These are phyloP conservation scores for Globisporangium paroecandrum DNA, from an alignment of 352 stramenopile genomes.

Conservation along the genomic window DNA sequence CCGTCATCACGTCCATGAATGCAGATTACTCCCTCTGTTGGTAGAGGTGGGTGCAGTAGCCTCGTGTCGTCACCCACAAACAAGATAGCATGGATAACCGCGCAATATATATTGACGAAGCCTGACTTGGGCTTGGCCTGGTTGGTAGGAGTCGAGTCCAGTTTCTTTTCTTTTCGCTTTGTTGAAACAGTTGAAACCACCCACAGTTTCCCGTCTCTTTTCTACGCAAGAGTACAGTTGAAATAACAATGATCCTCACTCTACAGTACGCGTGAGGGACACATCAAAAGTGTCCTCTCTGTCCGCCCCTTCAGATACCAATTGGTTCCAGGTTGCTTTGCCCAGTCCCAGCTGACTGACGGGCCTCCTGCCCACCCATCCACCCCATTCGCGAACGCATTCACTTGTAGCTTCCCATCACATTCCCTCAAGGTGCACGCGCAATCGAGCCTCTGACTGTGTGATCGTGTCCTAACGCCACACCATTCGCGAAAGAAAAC, in stretches of 20 bases:
- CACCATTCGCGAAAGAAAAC: conserved; percentile 7
- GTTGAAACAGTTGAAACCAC: not conserved
- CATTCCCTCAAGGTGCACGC: not conserved
- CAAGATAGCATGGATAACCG: too few relatives aligned
- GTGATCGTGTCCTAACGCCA: not conserved
- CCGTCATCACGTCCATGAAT: not conserved
- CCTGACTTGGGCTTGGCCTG: too few relatives aligned
- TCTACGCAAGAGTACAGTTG: not conserved
- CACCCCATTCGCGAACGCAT: not conserved
- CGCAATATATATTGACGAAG: not conserved
- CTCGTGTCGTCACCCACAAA: too few relatives aligned
- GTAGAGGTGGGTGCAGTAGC: not conserved
- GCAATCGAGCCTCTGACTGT: not conserved
- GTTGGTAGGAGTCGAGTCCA: not conserved
- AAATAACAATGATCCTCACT: not conserved
- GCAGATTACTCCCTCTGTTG: not conserved
- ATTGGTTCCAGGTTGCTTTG: not conserved
- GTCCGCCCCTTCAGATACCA: not conserved
- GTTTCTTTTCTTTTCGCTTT: not conserved
- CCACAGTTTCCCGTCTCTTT: not conserved
- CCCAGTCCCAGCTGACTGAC: not conserved
- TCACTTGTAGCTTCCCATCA: not conserved
- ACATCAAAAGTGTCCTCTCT: not conserved
- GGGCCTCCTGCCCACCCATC: not conserved
- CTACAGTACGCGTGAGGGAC: not conserved